Base-by-base conservation (phyloP, 116 monocot genomes). In the Iris pallida region DNA sequence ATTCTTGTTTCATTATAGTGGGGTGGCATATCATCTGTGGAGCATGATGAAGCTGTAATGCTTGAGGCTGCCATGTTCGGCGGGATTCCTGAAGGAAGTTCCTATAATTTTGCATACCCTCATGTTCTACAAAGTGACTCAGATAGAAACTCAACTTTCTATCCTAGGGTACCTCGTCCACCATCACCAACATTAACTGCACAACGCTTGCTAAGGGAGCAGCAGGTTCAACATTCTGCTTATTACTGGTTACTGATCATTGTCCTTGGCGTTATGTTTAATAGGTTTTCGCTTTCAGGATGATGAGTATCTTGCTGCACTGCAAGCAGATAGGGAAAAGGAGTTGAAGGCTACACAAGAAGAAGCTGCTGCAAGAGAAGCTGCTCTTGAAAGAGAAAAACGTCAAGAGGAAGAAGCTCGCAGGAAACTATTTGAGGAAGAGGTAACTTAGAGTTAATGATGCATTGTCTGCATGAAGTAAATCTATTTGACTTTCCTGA, bases 21-120 rank as follows among this genome's bases (percentile, higher is more conserved):
- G 97, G 97, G 97, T 57, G 93, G 90, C 52, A 83, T 97, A 59
- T 92, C 97, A 67, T 87, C 87, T 69, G 76, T 78, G 73, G 97
- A 97, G 72, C 97, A 92, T 80, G 97, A 92, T 82, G 97, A 97
- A 76, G 97, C 97, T 74, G 83, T 97, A 49, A 92, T 97, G 93
- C 90, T 97, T 73, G 97, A 97, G 70, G 97, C 93, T 73, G 93
- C 97, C 42, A 87, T 97, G 78, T 97, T 97, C 83, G 97, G 97
- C 68, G 93, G 88, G 20, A 54, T 97, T 73, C 97, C 97, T 76
- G 90, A 86, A 63, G 78, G 76, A 64, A 42, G 66, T 42, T 47
- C 74, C 8, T 88, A 92, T 75, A 70, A 61, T 15, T 84, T 77
- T 81, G 45, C 79, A 43, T 82, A 78, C 46, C 81, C 86, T 60